Conservation (phyloP, 2,329 filamentous ascomycete genomes). For the Byssochlamys sp. region DNA sequence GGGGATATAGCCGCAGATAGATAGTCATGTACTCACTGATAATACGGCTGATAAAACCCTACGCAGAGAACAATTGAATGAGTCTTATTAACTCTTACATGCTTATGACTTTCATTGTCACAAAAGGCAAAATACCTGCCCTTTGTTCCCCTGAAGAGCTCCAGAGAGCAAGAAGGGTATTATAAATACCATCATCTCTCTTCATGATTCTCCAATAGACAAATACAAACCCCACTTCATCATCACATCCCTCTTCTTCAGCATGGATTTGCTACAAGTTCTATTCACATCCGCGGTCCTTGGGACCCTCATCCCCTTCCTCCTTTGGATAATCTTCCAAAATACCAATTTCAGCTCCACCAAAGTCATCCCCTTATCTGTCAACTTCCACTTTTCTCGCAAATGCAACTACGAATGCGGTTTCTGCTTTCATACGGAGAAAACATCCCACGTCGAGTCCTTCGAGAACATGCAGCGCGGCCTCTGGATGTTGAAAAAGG, state of each 20-base stretch:
- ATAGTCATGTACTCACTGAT: no score
- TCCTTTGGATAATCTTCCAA: background rate
- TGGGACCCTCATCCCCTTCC: background rate
- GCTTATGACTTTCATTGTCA: no score
- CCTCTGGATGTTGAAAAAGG: constrained; percentile 38
- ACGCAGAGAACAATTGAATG: no score
- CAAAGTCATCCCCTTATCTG: constrained; percentile 21
- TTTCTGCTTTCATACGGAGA: constrained; percentile 52
- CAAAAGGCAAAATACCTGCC: no score
- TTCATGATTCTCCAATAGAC: no score
- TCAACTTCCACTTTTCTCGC: constrained; percentile 35
- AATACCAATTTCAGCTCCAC: background rate
- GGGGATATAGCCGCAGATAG: no score
- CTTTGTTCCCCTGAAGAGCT: no score
- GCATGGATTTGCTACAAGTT: background rate
- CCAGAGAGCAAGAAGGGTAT: no score
- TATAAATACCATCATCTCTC: background rate
- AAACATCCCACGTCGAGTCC: constrained; percentile 35
- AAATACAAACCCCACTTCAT: background rate
- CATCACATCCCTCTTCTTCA: background rate
- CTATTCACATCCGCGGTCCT: background rate
- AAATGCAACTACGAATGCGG: constrained; percentile 31
- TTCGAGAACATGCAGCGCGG: constrained; percentile 37
- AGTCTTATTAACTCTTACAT: no score
- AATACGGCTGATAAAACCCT: no score